Percentiles rank a stretch among this genome's conserved stretches.
phyloP scores from a whole-genome alignment of 108 stramenopile species.

The Nitzschia palea region DNA sequence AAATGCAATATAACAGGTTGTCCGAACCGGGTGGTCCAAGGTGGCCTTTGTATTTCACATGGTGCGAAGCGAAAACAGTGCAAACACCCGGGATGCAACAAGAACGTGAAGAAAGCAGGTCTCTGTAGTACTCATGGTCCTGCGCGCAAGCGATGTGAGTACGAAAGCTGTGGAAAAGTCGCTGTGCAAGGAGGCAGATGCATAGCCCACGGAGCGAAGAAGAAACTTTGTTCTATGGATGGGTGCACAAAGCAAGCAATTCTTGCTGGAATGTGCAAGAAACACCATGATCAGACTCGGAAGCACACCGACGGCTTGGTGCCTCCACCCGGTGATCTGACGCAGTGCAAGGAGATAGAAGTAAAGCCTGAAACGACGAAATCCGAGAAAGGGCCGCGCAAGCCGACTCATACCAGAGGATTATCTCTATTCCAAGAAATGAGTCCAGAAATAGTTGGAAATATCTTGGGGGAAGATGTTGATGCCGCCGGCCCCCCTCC shows the following conservation, averaged over 20 bases:
- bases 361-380: background rate
- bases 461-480: constrained; percentile 29
- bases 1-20: constrained; percentile 76
- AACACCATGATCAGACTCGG: constrained; percentile 67
- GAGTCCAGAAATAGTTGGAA: constrained; percentile 45
- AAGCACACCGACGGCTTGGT: background rate
- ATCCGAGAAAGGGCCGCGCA: background rate
- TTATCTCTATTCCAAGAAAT: constrained; percentile 74
- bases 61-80: constrained; percentile 86
- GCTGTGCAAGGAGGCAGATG: constrained; percentile 86
- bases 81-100: constrained; percentile 77
- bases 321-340: background rate
- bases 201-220: constrained; percentile 89
- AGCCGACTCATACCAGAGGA: constrained; percentile 52
- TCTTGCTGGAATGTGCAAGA: constrained; percentile 85
- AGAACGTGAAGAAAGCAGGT: constrained; percentile 87
- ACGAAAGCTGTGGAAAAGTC: constrained; percentile 72
- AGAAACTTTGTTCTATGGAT: constrained; percentile 72
- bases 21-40: constrained; percentile 86
- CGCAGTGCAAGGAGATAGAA: background rate
- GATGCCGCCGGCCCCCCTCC: background rate
- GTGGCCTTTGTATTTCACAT: constrained; percentile 82
- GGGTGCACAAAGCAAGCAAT: constrained; percentile 85
- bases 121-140: constrained; percentile 87
- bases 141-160: constrained; percentile 77